Evolutionary conservation across 106 monocot species (phyloP), one percentile per base, ranked within the genome.

Genomic region (Platanthera zijinensis): DNA sequence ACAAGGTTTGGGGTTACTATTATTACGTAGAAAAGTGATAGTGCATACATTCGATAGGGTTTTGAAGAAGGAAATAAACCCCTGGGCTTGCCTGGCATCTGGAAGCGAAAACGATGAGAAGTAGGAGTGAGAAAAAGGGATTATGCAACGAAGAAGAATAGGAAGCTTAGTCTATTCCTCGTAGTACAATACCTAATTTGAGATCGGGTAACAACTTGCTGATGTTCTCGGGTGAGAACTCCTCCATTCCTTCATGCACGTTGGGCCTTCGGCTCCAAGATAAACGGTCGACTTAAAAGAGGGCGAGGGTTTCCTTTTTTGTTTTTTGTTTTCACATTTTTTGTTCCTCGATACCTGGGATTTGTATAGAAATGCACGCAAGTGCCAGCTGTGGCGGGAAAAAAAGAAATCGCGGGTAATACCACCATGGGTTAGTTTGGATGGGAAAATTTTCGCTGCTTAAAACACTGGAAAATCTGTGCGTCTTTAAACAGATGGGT

Each of bases 71-170:
- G 92, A 96, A 64, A 96, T 89, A 78, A 96, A 96, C 0, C 92
- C 95, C 88, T 96, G 92, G 0, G 92, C 90, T 72, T 96, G 95
- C 79, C 80, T 90, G 19, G 95, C 90, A 77, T 96, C 95, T 96
- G 81, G 57, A 15, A 51, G 54, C 82, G 63, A 25, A 59, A 50
- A 32, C 9, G 73, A 80, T 9, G 30, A 67, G 10, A 74, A 71
- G 5, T 11, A 76, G 14, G 15, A 48, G 57, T 11, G 14, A 56
- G 19, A 52, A 50, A 61, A 30, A 15, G 6, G 47, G 57, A 52
- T 52, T 7, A 69, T 54, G 8, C 14, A 21, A 22, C 14, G 6
- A 19, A 14, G 12, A 50, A 30, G n/a, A n/a, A 13, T 46, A 17
- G n/a, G 57, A 66, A 5, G 49, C 6, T 25, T 67, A 4, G 22